These are phyloP conservation scores for Pseudoperonospora humuli DNA, from an alignment of 352 stramenopile species.

Conservation along the genomic window DNA sequence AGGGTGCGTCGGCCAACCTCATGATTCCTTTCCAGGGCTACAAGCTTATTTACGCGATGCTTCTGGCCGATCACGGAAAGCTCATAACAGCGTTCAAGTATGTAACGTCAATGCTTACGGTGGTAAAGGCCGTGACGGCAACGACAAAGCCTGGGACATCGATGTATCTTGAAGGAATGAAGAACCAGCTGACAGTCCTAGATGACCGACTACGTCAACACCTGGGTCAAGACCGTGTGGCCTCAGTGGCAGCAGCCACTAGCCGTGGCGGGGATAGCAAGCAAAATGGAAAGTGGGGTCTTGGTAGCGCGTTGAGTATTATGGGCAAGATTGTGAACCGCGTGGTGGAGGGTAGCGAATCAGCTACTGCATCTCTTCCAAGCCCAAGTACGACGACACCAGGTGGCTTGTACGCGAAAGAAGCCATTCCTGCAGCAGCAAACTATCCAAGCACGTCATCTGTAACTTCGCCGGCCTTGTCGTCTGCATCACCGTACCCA, in stretches of 20 bases:
- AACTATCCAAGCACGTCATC: slow-evolving; percentile 24
- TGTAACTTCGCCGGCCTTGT: slow-evolving; percentile 4
- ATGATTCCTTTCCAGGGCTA: slow-evolving; percentile 86
- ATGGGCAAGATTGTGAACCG: slow-evolving; percentile 86
- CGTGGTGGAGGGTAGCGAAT: slow-evolving; percentile 72
- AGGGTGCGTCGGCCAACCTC: slow-evolving; percentile 31
- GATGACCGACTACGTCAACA: slow-evolving; percentile 82
- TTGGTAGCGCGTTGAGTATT: slow-evolving; percentile 74
- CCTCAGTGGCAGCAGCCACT: slow-evolving; percentile 46
- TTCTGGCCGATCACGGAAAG: slow-evolving; percentile 77
- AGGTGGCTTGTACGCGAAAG: slow-evolving; percentile 27
- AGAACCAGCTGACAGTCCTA: slow-evolving; percentile 80
- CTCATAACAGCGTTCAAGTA: slow-evolving; percentile 83
- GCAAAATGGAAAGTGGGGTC: slow-evolving; percentile 60
- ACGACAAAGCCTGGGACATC: slow-evolving; percentile 79
- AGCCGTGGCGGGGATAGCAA: slow-evolving; percentile 36
- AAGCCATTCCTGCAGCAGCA: slow-evolving; percentile 14
- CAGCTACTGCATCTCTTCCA: slow-evolving; percentile 5
- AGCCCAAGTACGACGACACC: slow-evolving; percentile 8
- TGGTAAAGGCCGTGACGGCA: slow-evolving; percentile 60
- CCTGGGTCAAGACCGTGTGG: slow-evolving; percentile 66
- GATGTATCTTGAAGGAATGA: slow-evolving; percentile 84
- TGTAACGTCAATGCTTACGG: slow-evolving; percentile 76
- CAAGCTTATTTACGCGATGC: slow-evolving; percentile 85
- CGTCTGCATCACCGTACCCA: slow-evolving; percentile 11